phyloP scores from a whole-genome alignment of 306 rosid genomes.

The Hylodesmum podocarpum region DNA sequence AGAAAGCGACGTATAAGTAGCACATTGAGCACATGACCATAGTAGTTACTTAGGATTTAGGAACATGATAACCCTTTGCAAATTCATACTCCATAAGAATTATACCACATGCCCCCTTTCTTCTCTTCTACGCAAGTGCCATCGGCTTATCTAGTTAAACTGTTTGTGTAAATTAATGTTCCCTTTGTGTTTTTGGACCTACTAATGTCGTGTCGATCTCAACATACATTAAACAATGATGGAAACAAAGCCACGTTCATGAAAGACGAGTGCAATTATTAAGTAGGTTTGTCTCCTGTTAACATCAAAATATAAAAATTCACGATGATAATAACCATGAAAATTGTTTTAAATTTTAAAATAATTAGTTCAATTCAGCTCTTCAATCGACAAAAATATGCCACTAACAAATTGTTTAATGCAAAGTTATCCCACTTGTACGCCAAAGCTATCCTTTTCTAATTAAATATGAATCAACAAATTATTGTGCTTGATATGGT shows the following conservation, averaged over 20 bases:
- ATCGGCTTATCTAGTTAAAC: background rate
- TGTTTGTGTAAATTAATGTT: too few relatives aligned
- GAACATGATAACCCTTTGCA: background rate
- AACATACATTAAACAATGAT: background rate
- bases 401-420: constrained; percentile 25
- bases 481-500: background rate
- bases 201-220: constrained; percentile 23
- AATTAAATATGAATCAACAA: background rate
- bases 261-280: constrained; percentile 32
- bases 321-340: background rate
- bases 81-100: background rate
- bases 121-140: background rate
- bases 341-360: constrained; percentile 8
- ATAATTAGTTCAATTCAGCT: background rate
- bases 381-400: background rate
- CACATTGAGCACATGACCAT: constrained; percentile 30
- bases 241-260: constrained; percentile 23
- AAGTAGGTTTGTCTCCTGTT: constrained; percentile 9
- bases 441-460: background rate
- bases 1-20: background rate
- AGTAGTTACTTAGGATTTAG: background rate
- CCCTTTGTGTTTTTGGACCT: background rate
- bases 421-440: constrained; percentile 23
- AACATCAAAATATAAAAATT: constrained; percentile 28
- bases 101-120: background rate